Evolutionary conservation across 306 rosid genomes (phyloP).

Genomic region (Cucumis hystrix): DNA sequence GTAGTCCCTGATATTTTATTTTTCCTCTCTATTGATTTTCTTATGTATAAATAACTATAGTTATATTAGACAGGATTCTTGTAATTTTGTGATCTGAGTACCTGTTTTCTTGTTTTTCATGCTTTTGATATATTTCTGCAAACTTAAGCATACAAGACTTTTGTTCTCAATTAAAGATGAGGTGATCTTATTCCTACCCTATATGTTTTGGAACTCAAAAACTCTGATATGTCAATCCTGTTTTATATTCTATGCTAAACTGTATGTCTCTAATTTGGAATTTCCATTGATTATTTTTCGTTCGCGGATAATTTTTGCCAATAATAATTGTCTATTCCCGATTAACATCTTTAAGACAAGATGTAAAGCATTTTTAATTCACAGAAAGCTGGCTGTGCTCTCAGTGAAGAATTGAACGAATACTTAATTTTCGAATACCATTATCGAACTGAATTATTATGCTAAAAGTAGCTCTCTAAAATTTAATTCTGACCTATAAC

Average conservation of each 20-base stretch:
- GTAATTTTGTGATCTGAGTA: neutral
- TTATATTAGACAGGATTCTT: neutral
- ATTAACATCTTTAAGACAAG: neutral
- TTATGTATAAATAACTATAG: neutral
- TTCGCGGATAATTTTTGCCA: neutral
- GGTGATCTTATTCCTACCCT: neutral
- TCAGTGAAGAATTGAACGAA: neutral
- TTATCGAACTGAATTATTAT: no score
- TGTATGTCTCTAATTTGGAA: neutral
- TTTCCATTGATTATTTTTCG: neutral
- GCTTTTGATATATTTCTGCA: neutral
- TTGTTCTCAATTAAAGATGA: neutral
- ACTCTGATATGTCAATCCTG: neutral
- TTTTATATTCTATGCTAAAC: neutral
- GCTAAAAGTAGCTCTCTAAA: no score
- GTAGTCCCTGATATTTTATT: neutral
- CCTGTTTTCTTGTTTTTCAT: neutral
- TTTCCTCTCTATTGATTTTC: neutral
- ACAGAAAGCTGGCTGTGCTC: neutral
- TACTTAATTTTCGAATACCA: no score
- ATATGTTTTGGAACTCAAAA: neutral
- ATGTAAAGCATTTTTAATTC: neutral
- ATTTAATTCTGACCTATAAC: no score
- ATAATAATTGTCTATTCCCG: neutral
- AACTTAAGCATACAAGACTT: neutral